Percentiles rank a stretch among this genome's conserved stretches.
phyloP scores from a whole-genome alignment of 2,329 filamentous ascomycete species.

The Epichloe uncinata region DNA sequence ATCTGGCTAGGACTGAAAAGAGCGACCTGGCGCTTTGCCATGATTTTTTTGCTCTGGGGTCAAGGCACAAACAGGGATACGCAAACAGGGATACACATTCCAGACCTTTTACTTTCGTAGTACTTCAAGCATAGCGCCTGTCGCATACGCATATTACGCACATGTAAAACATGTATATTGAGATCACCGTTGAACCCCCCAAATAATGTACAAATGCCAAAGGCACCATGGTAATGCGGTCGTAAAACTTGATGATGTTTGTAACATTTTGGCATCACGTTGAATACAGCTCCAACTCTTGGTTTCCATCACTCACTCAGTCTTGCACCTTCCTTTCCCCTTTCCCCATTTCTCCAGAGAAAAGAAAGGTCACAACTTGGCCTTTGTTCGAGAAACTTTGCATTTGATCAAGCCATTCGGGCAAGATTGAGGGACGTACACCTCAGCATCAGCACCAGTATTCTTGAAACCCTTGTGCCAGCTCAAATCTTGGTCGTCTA shows the following conservation, averaged over 20 bases:
- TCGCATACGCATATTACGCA: not conserved
- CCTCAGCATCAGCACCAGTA: slow-evolving; percentile 87
- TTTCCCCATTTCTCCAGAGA: not conserved
- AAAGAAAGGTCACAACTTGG: not conserved
- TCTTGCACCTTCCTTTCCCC: not conserved
- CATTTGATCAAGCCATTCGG: slow-evolving; percentile 95
- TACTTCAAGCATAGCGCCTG: not conserved
- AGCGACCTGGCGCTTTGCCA: no score
- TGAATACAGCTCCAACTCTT: not conserved
- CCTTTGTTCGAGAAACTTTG: slow-evolving; percentile 53
- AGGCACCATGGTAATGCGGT: not conserved
- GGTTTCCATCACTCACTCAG: not conserved
- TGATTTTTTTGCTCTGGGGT: no score
- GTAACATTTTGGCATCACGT: not conserved
- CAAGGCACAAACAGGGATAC: no score
- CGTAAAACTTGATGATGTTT: not conserved
- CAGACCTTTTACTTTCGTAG: not conserved
- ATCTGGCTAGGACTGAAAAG: no score
- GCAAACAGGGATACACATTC: not conserved
- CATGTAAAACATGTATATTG: not conserved
- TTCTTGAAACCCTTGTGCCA: slow-evolving; percentile 97
- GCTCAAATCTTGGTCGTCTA: slow-evolving; percentile 54
- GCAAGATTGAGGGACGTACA: slow-evolving; percentile 83
- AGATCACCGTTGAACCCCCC: not conserved
- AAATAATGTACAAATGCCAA: not conserved